Evolutionary conservation across 768 basidiomycete genomes (phyloP).

Genomic region (Boletales sp.): DNA sequence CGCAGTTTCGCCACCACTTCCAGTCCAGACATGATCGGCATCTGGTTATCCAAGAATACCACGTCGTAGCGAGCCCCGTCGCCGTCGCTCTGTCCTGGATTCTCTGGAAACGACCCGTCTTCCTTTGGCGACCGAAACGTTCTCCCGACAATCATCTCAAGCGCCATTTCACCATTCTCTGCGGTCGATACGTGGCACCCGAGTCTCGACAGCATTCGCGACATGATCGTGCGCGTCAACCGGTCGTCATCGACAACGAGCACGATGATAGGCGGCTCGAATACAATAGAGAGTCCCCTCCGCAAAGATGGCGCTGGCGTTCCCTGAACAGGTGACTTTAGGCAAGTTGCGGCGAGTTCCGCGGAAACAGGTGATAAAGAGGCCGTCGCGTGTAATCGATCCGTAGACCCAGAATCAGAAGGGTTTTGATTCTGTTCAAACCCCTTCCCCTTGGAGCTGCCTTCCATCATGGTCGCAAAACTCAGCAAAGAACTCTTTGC

Average conservation of each 20-base stretch:
- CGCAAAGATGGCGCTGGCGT: conserved; percentile 8
- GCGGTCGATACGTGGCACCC: conserved; percentile 78
- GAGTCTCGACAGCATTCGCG: conserved; percentile 68
- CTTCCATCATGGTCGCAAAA: background rate
- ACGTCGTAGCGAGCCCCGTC: conserved; percentile 35
- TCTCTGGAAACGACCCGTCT: background rate
- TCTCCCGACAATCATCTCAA: conserved; percentile 63
- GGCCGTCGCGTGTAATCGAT: background rate
- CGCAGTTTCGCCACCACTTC: conserved; percentile 64
- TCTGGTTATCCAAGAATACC: conserved; percentile 70
- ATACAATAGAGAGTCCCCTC: conserved; percentile 16
- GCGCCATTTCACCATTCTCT: conserved; percentile 78
- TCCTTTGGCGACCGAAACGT: conserved; percentile 1
- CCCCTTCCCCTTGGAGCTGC: background rate
- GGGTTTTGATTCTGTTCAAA: background rate
- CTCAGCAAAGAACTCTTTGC: background rate
- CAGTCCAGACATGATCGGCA: conserved; percentile 78
- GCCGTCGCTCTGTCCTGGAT: background rate
- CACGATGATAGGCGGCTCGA: conserved; percentile 57
- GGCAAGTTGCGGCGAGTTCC: conserved; percentile 7
- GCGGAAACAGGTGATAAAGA: conserved; percentile 1
- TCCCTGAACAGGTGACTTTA: conserved; percentile 13
- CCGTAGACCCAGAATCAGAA: conserved; percentile 4
- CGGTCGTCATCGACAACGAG: conserved; percentile 84
- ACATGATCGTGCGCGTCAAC: conserved; percentile 79